Evolutionary conservation across 345 rosid species (phyloP), one percentile per base, ranked within the genome.

Genomic region (Hevea brasiliensis): DNA sequence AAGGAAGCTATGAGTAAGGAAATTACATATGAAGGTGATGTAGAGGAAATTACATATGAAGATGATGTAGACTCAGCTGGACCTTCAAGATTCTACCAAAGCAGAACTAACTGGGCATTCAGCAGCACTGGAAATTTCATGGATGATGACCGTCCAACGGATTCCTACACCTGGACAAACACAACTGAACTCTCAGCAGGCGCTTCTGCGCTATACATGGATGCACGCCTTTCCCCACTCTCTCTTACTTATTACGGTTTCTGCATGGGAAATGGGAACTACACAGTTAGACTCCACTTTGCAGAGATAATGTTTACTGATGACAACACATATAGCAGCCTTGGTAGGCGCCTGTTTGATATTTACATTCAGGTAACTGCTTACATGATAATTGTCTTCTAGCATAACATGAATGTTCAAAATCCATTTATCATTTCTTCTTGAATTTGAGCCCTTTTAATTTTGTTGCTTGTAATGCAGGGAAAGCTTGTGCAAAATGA

Each of bases 211-310:
- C 56, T 73, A 4, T 65, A 65, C 71, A 24, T 23, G 69, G 23
- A 27, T 18, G 77, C 71, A 37, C 71, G 47, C 48, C 45, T n/a
- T 48, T 48, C 75, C 48, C 68, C 75, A 32, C 2, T 72, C 40
- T 72, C 68, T 53, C 59, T 72, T 11, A 61, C 75, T 48, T 72
- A 72, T 24, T 72, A 72, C 35, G 68, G 75, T 4, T 72, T 47
- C 54, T 72, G 75, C 27, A 12, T 72, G 67, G 61, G 20, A 62
- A 61, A 61, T 50, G 75, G 75, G 48, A 72, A 62, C 59, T 72
- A 72, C 75, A 72, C 67, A 1, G 75, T 72, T 61, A 32, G 37
- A 7, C 75, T 72, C 32, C 68, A 72, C 18, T 72, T 72, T 62
- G 67, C 75, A 13, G 75, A 72, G 60, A 60, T 72, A 61, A 20